phyloP scores from a whole-genome alignment of 176 grass and related monocot species.

The Pontederia crassipes region DNA sequence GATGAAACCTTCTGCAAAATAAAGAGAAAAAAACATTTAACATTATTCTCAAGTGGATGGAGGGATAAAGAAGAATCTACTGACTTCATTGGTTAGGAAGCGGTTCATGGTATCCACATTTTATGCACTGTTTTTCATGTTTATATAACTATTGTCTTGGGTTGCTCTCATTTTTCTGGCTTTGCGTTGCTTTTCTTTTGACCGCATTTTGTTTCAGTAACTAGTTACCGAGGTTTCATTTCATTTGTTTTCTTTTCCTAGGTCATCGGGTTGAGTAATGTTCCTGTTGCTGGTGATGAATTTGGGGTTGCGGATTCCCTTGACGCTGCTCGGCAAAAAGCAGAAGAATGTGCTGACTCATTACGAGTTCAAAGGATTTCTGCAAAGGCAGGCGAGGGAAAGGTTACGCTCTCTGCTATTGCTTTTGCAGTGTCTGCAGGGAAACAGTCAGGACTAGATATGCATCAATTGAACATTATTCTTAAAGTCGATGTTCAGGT shows the following conservation, averaged over 20 bases:
- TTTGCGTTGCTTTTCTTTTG: no score
- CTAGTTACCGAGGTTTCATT: neutral
- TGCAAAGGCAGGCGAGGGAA: constrained; percentile 74
- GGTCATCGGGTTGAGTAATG: constrained; percentile 80
- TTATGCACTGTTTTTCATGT: no score
- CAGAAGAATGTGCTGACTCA: constrained; percentile 40
- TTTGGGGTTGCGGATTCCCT: constrained; percentile 71
- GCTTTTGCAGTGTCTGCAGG: constrained; percentile 58
- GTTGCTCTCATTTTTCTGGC: no score
- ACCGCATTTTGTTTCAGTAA: neutral
- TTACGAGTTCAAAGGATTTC: constrained; percentile 61
- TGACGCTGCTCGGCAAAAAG: constrained; percentile 49
- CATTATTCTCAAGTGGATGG: no score
- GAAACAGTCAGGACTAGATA: constrained; percentile 66
- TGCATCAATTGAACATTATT: constrained; percentile 81
- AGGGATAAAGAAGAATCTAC: constrained; percentile 60
- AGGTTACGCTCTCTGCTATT: constrained; percentile 75
- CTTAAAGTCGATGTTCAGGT: constrained; percentile 99
- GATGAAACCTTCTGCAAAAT: no score
- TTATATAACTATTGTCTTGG: no score
- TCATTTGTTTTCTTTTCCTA: constrained; percentile 13
- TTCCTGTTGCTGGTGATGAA: constrained; percentile 85
- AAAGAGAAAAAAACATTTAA: no score
- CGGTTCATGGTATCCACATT: neutral
- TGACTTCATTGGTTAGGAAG: constrained; percentile 42